phyloP scores from a whole-genome alignment of 2,329 filamentous ascomycete species.

The Scleromitrula shiraiana region DNA sequence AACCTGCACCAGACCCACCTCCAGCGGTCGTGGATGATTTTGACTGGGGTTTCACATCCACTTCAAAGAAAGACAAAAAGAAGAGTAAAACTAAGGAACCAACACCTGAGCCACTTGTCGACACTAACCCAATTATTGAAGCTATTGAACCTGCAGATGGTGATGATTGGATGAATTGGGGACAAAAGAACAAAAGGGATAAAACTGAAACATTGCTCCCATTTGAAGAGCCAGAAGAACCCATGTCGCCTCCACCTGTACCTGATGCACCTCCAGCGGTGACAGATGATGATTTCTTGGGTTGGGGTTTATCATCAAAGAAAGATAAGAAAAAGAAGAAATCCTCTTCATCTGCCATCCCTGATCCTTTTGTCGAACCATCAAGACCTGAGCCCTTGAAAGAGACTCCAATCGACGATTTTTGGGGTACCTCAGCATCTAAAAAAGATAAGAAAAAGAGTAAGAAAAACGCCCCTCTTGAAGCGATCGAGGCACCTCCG shows the following conservation, averaged over 20 bases:
- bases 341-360: too few species aligned
- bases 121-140: conserved; percentile 18
- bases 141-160: conserved; percentile 21
- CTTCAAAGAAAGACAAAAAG: conserved; percentile 35
- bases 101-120: conserved; percentile 12
- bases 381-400: too few species aligned
- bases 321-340: conserved; percentile 44
- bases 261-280: conserved; percentile 28
- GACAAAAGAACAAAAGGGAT: conserved; percentile 23
- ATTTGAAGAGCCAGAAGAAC: conserved; percentile 29
- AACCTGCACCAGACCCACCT: conserved; percentile 14
- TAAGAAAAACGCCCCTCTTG: conserved; percentile 33
- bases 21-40: conserved; percentile 26
- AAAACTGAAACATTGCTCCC: conserved; percentile 26
- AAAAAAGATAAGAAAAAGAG: conserved; percentile 21
- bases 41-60: conserved; percentile 10
- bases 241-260: conserved; percentile 28
- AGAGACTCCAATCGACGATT: conserved; percentile 32
- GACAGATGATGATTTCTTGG: conserved; percentile 25
- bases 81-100: conserved; percentile 31
- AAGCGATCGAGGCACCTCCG: conserved; percentile 25
- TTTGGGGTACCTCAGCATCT: conserved; percentile 18
- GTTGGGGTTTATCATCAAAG: conserved; percentile 24
- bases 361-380: conserved; percentile 43
- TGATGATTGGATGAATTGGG: conserved; percentile 26